Evolutionary conservation across 495 filamentous ascomycete genomes (phyloP), one percentile per base, ranked within the genome.

Genomic region (Penicillium tannophilum): DNA sequence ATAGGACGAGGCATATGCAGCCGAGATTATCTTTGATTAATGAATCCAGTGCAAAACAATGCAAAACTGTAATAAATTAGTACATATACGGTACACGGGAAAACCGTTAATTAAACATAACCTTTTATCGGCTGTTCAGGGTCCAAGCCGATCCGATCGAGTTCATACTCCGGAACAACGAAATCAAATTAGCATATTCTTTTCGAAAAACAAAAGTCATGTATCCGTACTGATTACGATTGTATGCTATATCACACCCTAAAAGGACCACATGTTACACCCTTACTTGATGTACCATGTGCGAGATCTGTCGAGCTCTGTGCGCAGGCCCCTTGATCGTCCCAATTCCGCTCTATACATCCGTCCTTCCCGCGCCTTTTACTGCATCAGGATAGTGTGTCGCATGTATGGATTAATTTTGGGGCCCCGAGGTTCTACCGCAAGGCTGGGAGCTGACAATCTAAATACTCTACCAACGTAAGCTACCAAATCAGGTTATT

Each of bases 281-380:
- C 61, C 62, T 64, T 64, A 55, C 62, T 58, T 64, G 50, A 64
- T 24, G 44, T 58, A 48, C 62, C 62, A 61, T 64, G 62, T 64
- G 62, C 58, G 58, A 58, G 62, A 61, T 61, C 50, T 64, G 55
- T 64, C 62, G 26, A 61, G 49, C 54, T 53, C 30, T 30, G 52
- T 54, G 39, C 23, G 52, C 31, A 39, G 17, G 24, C 35, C n/a
- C 35, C 43, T 53, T 41, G 52, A 59, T 54, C 53, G 54, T 19
- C 43, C 23, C 17, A 47, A 49, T 31, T 46, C 54, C 57, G 50
- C 54, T 54, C 43, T 23, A 28, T 48, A 49, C 33, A 54, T 51
- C 43, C 43, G 55, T 33, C 51, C 43, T 47, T 36, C 52, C 41
- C 39, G 39, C 63, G 52, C 52, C 41, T 53, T 39, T 46, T 56